Base-by-base conservation (phyloP, 306 rosid species). In the Fragaria nilgerrensis region DNA sequence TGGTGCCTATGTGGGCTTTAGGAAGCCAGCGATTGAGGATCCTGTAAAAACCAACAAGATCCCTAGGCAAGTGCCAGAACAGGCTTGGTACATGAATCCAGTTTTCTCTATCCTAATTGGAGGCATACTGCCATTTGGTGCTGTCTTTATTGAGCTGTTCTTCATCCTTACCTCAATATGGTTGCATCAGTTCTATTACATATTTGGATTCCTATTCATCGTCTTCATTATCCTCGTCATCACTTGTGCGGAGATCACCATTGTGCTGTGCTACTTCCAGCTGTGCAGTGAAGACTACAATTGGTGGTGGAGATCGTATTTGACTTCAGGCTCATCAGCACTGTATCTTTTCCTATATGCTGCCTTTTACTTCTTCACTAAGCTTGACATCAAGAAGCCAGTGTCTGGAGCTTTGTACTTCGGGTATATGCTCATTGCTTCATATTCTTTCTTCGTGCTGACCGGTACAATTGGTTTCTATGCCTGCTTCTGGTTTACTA, bases 181-280 rank as follows among this genome's bases (percentile, higher is more conserved):
- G 98, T 77, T 92, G 73, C 97, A 94, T 79, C 98, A 94, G 20
- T 90, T 90, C 73, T 94, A 92, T 74, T 94, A 92, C 53, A 89
- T 94, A 64, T 94, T 94, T 55, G 96, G 96, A 16, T 94, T 94
- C 78, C 83, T 94, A 14, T 92, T 94, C 86, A 89, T 94, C 0
- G 97, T 94, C 82, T 90, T 94, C 79, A 50, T 94, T 68, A 92
- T 94, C 85, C 97, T 94, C 41, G 70, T 94, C 27, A 88, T 94
- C 77, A 94, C 96, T 5, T 92, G 98, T 72, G 97, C 97, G 1
- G 98, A 94, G 92, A 92, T 94, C 75, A 90, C 98, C 23, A 77
- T 92, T 15, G 98, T 94, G 64, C 92, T 94, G 56, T 94, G 98
- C 90, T 94, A 94, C 96, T 94, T 94, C 96, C 98, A 92, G 85